Evolutionary conservation across 2,329 filamentous ascomycete genomes (phyloP), one percentile per base, ranked within the genome.

Genomic region (Arthrobotrys pseudoclavata): DNA sequence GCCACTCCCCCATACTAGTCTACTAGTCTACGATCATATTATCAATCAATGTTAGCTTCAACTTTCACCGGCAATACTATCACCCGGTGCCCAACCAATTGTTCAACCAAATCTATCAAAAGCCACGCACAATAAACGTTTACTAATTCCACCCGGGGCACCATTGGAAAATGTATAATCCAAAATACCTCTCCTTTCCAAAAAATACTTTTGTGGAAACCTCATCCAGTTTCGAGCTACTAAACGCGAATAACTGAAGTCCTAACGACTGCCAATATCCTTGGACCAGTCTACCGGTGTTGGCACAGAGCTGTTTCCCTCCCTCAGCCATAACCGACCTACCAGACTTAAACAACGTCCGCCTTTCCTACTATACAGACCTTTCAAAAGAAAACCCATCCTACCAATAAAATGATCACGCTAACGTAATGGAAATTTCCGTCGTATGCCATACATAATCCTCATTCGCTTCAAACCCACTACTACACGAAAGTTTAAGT

Each of bases 181-280:
- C 24, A 31, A 31, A 31, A 53, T 18, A 15, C 50, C 10, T 3
- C 2, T 6, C 15, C 34, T 1, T 4, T 22, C 37, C 31, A 22
- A 26, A 52, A 9, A 52, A n/a, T 34, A 9, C 55, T 63, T 22
- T 70, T 70, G 42, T 31, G 45, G 67, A 50, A 70, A 24, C 24
- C 55, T 70, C 47, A 70, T 31, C 55, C 67, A 52, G 12, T 4
- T 53, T 42, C 29, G 40, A 70, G 67, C 29, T 70, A 70, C 45
- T 48, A 70, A 70, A 70, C 67, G 67, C 67, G 67, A 50, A 70
- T 53, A 63, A 42, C 34, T 70, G 67, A 70, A 70, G 24, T 70
- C 55, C 67, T 9, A 63, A 62, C 67, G 55, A 45, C 10, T 57
- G 67, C 67, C 67, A 69, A 69, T 69, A 31, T 60, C 10, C 42